Percentiles rank a stretch among this genome's conserved stretches.
phyloP scores from a whole-genome alignment of 352 stramenopile species.

The Pythium utonaiense region DNA sequence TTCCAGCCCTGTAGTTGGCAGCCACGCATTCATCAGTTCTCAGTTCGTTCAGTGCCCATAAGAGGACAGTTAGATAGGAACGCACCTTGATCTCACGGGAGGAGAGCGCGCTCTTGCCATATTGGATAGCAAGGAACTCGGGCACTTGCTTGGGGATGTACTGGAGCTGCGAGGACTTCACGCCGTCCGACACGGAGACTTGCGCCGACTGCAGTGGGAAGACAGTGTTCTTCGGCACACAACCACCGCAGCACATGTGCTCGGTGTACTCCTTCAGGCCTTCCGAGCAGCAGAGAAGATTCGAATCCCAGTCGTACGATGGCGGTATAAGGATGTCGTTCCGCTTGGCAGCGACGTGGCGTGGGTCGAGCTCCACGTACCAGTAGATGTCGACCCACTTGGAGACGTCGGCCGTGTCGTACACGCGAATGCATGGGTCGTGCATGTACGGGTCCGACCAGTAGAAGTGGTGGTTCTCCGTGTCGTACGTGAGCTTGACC shows the following conservation, averaged over 20 bases:
- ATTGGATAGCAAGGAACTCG: constrained; percentile 69
- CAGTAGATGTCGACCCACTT: constrained; percentile 84
- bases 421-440: constrained; percentile 74
- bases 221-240: constrained; percentile 50
- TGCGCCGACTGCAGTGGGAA: constrained; percentile 53
- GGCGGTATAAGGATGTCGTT: constrained; percentile 52
- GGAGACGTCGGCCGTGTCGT: constrained; percentile 49
- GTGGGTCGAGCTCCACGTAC: constrained; percentile 59
- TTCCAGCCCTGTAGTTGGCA: constrained; percentile 60
- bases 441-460: constrained; percentile 72
- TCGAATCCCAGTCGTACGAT: constrained; percentile 58
- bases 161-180: constrained; percentile 43
- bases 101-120: constrained; percentile 46
- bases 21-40: constrained; percentile 1
- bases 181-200: constrained; percentile 47
- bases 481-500: constrained; percentile 82
- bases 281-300: constrained; percentile 69
- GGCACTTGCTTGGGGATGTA: constrained; percentile 49
- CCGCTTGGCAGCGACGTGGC: constrained; percentile 37
- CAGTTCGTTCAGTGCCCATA: not conserved
- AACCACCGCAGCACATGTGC: constrained; percentile 75
- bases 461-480: constrained; percentile 78
- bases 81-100: constrained; percentile 75
- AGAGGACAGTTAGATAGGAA: not conserved
- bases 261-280: constrained; percentile 56